These are phyloP conservation scores for Penicillium parvum DNA, from an alignment of 495 filamentous ascomycete species.

Conservation along the genomic window DNA sequence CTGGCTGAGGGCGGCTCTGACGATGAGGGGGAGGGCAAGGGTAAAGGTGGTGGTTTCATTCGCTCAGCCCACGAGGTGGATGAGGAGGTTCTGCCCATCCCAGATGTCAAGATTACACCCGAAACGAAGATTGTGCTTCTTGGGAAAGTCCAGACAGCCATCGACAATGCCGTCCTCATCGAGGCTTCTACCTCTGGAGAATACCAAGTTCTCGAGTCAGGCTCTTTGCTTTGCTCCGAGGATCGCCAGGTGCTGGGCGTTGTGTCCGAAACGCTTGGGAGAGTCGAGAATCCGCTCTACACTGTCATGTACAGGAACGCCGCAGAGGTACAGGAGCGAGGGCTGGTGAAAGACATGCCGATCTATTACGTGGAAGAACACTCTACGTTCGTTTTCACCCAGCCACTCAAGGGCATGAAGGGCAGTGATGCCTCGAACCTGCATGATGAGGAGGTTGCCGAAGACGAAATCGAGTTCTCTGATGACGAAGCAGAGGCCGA, in stretches of 20 bases:
- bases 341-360: conserved; percentile 57
- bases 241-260: conserved; percentile 72
- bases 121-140: conserved; percentile 72
- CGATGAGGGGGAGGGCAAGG: conserved; percentile 59
- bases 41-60: conserved; percentile 44
- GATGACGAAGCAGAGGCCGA: conserved; percentile 92
- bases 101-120: conserved; percentile 65
- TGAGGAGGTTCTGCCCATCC: conserved; percentile 65
- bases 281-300: conserved; percentile 79
- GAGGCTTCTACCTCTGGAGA: conserved; percentile 75
- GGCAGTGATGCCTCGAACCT: conserved; percentile 90
- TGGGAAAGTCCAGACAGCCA: conserved; percentile 65
- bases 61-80: conserved; percentile 70
- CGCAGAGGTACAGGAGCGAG: conserved; percentile 60
- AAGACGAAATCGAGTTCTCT: conserved; percentile 87
- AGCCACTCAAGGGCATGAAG: conserved; percentile 69
- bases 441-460: conserved; percentile 85
- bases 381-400: conserved; percentile 77
- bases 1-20: conserved; percentile 63
- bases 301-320: conserved; percentile 63
- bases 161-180: conserved; percentile 74
- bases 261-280: conserved; percentile 74
- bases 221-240: conserved; percentile 77
- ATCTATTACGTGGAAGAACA: conserved; percentile 75
- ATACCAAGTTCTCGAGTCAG: conserved; percentile 74